Percentiles rank a stretch among this genome's conserved stretches.
phyloP scores from a whole-genome alignment of 2,329 filamentous ascomycete genomes.

The Ascochyta rabiei region DNA sequence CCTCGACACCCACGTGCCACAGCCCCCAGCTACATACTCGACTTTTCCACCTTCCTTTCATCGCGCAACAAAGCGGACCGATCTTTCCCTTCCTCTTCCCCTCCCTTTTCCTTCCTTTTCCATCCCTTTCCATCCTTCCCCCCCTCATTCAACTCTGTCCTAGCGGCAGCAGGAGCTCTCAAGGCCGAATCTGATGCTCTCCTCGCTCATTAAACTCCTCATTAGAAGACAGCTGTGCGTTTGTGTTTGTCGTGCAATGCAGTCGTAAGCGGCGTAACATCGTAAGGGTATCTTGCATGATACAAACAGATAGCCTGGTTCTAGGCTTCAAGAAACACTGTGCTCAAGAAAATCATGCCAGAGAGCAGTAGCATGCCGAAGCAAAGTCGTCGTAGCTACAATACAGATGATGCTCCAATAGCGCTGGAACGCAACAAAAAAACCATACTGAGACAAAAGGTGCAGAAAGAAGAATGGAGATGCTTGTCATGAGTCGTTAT shows the following conservation, averaged over 20 bases:
- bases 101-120: background rate
- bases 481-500: slow-evolving; percentile 1
- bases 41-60: background rate
- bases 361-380: slow-evolving; percentile 21
- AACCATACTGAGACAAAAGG: background rate
- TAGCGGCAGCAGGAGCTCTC: background rate
- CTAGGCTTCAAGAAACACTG: slow-evolving; percentile 12
- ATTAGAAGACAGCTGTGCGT: slow-evolving; percentile 20
- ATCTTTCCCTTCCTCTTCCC: background rate
- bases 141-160: too few species aligned
- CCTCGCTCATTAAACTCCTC: slow-evolving; percentile 19
- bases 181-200: background rate
- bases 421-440: slow-evolving; percentile 17
- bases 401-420: background rate
- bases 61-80: background rate
- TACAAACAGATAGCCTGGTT: slow-evolving; percentile 9
- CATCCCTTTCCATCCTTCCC: background rate
- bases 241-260: slow-evolving; percentile 26
- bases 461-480: background rate
- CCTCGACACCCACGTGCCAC: background rate
- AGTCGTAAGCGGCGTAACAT: slow-evolving; percentile 35
- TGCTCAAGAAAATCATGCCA: slow-evolving; percentile 11
- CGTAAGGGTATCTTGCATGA: slow-evolving; percentile 34
- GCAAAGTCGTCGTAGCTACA: slow-evolving; percentile 10
- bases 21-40: background rate